phyloP scores from a whole-genome alignment of 495 filamentous ascomycete species.

The Aspergillus campestris region DNA sequence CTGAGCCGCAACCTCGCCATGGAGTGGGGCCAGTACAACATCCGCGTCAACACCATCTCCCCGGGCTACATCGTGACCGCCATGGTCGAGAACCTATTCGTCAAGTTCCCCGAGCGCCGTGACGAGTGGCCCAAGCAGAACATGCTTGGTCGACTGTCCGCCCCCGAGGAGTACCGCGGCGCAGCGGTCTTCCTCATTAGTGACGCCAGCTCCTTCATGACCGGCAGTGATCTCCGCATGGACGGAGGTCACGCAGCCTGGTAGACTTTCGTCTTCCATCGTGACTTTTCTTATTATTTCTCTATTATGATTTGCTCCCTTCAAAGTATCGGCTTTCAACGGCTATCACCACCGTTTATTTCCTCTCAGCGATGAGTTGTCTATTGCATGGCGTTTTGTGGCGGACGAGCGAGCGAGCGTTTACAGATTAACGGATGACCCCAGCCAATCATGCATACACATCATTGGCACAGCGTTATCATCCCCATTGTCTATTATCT shows the following conservation, averaged over 20 bases:
- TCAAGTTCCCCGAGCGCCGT: conserved; percentile 63
- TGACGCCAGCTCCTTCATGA: conserved; percentile 85
- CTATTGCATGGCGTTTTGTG: too few relatives aligned
- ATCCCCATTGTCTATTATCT: too few relatives aligned
- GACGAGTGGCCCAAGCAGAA: conserved; percentile 79
- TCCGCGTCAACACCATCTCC: conserved; percentile 91
- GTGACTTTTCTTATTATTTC: neutral
- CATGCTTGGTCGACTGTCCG: conserved; percentile 76
- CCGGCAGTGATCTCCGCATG: conserved; percentile 67
- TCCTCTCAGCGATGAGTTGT: too few relatives aligned
- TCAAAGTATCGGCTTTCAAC: neutral
- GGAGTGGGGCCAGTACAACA: conserved; percentile 80
- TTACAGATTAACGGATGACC: too few relatives aligned
- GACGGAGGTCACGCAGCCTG: conserved; percentile 78
- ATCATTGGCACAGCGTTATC: too few relatives aligned
- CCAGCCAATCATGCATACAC: too few relatives aligned
- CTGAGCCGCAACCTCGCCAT: conserved; percentile 76
- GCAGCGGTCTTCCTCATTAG: conserved; percentile 79
- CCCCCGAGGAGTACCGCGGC: conserved; percentile 72
- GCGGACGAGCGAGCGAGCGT: too few relatives aligned
- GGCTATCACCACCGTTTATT: too few relatives aligned
- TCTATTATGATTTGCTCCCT: neutral
- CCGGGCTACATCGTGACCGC: conserved; percentile 92
- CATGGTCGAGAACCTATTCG: conserved; percentile 77
- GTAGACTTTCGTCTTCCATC: conserved; percentile 32